Evolutionary conservation across 1,284 basidiomycete species (phyloP), one percentile per base, ranked within the genome.

Genomic region (Boletus austroedulis): DNA sequence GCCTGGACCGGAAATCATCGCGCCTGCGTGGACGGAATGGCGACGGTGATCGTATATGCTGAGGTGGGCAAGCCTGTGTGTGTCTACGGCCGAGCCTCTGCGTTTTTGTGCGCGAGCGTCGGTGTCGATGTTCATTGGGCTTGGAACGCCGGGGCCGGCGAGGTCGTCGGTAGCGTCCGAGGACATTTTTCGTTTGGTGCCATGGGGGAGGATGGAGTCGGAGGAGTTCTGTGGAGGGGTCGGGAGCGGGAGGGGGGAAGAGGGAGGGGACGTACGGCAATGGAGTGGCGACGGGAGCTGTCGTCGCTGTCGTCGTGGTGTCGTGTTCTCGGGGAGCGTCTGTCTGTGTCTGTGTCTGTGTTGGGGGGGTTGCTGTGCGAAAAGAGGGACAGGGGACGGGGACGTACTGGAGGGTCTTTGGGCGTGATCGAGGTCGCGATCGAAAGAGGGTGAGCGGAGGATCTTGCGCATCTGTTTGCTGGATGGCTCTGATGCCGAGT

Each of bases 131-230:
- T 76, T 77, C 76, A 81, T 81, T 47, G 73, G 73, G 59, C 81
- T 84, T 21, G 83, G 80, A 49, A 86, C 74, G 40, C 87, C 87
- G 58, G 85, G 84, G n/a, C 88, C 88, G 44, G 81, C 77, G 56
- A 89, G 76, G 60, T 88, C 87, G 63, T 85, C 83, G 52, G 78
- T 77, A 38, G 81, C 75, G 78, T 90, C 89, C 62, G 78, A 76
- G 41, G 89, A 89, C 77, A 90, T 86, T 76, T 93, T 93, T 64
- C 90, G 82, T 73, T 92, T 92, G 57, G 82, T 84, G 59, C 89
- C 88, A 67, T 83, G 82, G 46, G 79, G 75, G 17, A 76, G 65
- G 10, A 76, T 73, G 43, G 76, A 72, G 62, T 79, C 76, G 51
- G 75, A 71, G 4, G 70, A 71, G 28, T 65, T 74, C 70, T 71